These are phyloP conservation scores for Millerozyma miso DNA, from an alignment of 805 yeast genomes.

Conservation along the genomic window DNA sequence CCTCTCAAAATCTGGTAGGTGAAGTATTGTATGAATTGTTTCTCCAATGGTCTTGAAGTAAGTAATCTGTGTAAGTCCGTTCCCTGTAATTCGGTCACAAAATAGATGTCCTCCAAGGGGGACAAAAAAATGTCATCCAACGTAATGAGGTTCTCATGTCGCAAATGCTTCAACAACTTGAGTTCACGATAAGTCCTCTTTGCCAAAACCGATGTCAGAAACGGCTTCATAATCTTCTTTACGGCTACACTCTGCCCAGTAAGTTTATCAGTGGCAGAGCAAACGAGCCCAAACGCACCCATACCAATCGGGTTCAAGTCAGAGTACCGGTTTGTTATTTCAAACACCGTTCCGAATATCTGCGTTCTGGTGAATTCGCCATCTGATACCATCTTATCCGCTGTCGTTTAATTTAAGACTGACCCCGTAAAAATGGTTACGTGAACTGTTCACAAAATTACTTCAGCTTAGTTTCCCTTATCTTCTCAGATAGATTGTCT, in stretches of 20 bases:
- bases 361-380: conserved; percentile 68
- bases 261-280: conserved; percentile 89
- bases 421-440: not conserved
- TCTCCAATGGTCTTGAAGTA: conserved; percentile 90
- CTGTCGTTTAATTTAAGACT: not conserved
- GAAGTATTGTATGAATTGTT: conserved; percentile 95
- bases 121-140: conserved; percentile 90
- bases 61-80: conserved; percentile 90
- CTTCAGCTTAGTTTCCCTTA: too few species aligned
- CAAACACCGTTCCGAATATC: conserved; percentile 93
- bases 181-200: conserved; percentile 95
- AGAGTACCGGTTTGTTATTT: conserved; percentile 82
- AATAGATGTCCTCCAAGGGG: conserved; percentile 92
- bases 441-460: too few species aligned
- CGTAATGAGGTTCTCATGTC: conserved; percentile 92
- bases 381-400: conserved; percentile 31
- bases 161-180: conserved; percentile 84
- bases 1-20: conserved; percentile 91
- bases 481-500: not conserved
- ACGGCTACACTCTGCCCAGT: conserved; percentile 94
- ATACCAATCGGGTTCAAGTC: conserved; percentile 97
- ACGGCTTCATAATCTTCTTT: conserved; percentile 96
- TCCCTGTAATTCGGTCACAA: conserved; percentile 95
- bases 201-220: conserved; percentile 89
- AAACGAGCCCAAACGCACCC: conserved; percentile 99